These are phyloP conservation scores for Handroanthus guayacan DNA, from an alignment of 257 asterid species.

Conservation along the genomic window DNA sequence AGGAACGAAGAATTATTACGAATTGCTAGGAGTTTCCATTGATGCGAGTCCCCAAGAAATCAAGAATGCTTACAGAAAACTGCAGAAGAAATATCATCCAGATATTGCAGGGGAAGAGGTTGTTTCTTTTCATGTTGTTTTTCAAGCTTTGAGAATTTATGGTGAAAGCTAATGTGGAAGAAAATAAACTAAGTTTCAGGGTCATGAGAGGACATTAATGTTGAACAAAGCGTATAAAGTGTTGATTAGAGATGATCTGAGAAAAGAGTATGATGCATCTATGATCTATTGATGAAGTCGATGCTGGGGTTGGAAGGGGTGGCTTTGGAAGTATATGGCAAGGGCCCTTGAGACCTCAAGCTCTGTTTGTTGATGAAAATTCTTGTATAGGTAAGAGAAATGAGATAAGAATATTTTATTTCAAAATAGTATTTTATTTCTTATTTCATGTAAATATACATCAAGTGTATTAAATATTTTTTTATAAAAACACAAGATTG, in stretches of 20 bases:
- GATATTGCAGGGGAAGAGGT: conserved; percentile 73
- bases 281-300: conserved; percentile 43
- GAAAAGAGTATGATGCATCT: conserved; percentile 53
- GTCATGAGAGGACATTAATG: conserved; percentile 56
- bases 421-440: too few relatives aligned
- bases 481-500: too few relatives aligned
- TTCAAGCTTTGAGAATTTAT: neutral
- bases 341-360: conserved; percentile 59
- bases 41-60: conserved; percentile 57
- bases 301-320: conserved; percentile 29
- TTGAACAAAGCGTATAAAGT: conserved; percentile 64
- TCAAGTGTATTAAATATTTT: too few relatives aligned
- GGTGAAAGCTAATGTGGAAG: neutral
- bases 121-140: neutral
- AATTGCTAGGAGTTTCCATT: conserved; percentile 57
- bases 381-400: conserved; percentile 54
- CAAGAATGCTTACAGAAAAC: conserved; percentile 59
- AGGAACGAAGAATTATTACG: conserved; percentile 52
- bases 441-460: too few relatives aligned
- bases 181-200: conserved; percentile 43
- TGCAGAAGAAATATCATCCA: conserved; percentile 67
- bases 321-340: conserved; percentile 54
- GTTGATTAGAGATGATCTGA: conserved; percentile 47
- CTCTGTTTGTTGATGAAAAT: conserved; percentile 66
- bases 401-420: too few relatives aligned